phyloP scores from a whole-genome alignment of 2,329 filamentous ascomycete genomes.

The Cercospora canescens region DNA sequence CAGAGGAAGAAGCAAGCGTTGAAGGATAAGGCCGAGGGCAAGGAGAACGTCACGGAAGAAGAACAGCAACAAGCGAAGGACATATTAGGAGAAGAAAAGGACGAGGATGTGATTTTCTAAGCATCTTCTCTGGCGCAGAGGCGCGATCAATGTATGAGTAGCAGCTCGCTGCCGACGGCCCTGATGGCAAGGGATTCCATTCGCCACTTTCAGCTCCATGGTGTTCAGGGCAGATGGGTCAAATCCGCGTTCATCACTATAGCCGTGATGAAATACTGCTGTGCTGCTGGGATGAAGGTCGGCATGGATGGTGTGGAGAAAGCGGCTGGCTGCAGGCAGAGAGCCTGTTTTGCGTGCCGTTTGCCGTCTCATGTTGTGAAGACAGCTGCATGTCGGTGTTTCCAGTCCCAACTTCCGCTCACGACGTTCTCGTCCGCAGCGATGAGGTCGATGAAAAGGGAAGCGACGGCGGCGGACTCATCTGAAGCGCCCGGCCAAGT shows the following conservation, averaged over 20 bases:
- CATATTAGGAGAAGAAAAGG: slow-evolving; percentile 38
- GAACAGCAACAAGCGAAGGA: slow-evolving; percentile 30
- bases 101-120: slow-evolving; percentile 33
- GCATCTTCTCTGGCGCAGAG: not conserved
- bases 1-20: slow-evolving; percentile 29
- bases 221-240: not conserved
- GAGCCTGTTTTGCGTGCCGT: not conserved
- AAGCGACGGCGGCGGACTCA: too few species aligned
- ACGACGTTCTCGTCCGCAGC: not conserved
- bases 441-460: not conserved
- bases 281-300: not conserved
- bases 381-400: not conserved
- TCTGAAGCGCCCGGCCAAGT: not conserved
- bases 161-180: not conserved
- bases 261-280: not conserved
- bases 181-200: not conserved
- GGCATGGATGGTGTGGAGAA: not conserved
- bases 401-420: not conserved
- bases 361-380: too few species aligned
- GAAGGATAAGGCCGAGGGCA: slow-evolving; percentile 21
- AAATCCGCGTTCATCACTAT: too few species aligned
- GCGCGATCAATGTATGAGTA: not conserved
- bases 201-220: not conserved
- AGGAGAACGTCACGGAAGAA: slow-evolving; percentile 32
- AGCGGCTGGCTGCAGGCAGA: not conserved